Conservation (phyloP, 2,329 filamentous ascomycete genomes). For the Orbilia quercus region DNA sequence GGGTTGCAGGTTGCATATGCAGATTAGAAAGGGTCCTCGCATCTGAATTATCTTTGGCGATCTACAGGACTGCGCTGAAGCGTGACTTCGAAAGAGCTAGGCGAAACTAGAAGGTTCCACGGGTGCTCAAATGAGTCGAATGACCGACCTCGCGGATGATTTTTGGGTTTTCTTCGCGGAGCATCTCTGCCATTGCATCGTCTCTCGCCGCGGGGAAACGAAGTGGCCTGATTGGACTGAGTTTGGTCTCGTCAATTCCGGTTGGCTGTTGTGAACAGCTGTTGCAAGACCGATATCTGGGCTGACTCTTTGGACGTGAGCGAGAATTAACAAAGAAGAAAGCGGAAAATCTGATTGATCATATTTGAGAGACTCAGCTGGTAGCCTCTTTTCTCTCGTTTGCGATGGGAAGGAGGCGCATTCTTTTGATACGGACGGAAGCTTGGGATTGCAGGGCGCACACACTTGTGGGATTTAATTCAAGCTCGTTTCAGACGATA, state of each 20-base stretch:
- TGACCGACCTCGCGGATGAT: neutral
- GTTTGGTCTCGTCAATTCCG: neutral
- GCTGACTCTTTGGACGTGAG: too few species aligned
- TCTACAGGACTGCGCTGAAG: constrained; percentile 6
- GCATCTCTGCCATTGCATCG: too few species aligned
- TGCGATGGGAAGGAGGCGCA: too few species aligned
- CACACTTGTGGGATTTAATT: too few species aligned
- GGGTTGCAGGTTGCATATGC: constrained; percentile 16
- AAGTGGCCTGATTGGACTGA: constrained; percentile 27
- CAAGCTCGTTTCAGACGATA: too few species aligned
- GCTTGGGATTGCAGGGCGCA: too few species aligned
- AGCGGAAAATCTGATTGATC: too few species aligned
- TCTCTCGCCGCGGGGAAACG: constrained; percentile 20
- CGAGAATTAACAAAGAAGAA: too few species aligned
- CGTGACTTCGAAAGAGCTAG: neutral
- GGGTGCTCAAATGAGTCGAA: neutral
- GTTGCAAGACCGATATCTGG: neutral
- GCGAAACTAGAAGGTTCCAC: constrained; percentile 26
- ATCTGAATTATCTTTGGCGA: constrained; percentile 33
- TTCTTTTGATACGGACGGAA: too few species aligned
- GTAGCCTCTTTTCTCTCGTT: too few species aligned
- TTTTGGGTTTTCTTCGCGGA: neutral
- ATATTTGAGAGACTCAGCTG: too few species aligned
- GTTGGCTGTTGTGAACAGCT: neutral
- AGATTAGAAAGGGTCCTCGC: constrained; percentile 22